phyloP scores from a whole-genome alignment of 2,329 filamentous ascomycete species.

The Colletotrichum simmondsii region DNA sequence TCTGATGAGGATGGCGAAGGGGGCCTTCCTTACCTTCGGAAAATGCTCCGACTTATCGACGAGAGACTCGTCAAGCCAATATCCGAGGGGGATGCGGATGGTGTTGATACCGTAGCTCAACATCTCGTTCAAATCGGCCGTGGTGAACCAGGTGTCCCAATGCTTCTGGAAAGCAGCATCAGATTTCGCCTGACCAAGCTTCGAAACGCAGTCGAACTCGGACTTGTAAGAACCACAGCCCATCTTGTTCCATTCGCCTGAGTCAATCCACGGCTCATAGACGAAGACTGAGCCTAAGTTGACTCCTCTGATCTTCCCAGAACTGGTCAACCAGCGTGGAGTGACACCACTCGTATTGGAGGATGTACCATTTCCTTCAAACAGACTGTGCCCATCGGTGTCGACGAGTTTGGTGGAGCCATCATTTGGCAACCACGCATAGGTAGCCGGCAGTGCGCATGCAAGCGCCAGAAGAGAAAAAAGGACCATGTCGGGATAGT shows the following conservation, averaged over 20 bases:
- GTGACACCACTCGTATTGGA: too few relatives aligned
- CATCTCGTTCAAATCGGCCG: conserved; percentile 61
- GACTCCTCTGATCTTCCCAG: conserved; percentile 62
- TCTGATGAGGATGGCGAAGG: background rate
- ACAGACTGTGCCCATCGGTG: too few relatives aligned
- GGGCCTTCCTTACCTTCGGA: conserved; percentile 42
- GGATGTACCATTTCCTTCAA: too few relatives aligned
- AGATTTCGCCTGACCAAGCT: conserved; percentile 56
- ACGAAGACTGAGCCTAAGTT: conserved; percentile 65
- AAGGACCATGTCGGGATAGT: too few relatives aligned
- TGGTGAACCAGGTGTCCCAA: conserved; percentile 61
- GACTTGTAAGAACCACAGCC: conserved; percentile 56
- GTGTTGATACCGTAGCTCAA: conserved; percentile 62
- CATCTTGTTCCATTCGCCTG: conserved; percentile 57
- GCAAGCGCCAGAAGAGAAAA: too few relatives aligned
- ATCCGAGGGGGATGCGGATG: conserved; percentile 64
- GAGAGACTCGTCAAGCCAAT: conserved; percentile 63
- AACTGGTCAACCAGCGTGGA: conserved; percentile 23
- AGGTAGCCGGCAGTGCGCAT: too few relatives aligned
- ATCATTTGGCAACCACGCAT: too few relatives aligned
- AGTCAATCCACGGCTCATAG: conserved; percentile 64
- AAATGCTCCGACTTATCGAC: conserved; percentile 62
- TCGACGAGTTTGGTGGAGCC: too few relatives aligned
- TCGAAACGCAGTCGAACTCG: conserved; percentile 65
- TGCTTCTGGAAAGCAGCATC: conserved; percentile 60